Evolutionary conservation across 345 rosid species (phyloP).

Genomic region (Eutrema japonicum): DNA sequence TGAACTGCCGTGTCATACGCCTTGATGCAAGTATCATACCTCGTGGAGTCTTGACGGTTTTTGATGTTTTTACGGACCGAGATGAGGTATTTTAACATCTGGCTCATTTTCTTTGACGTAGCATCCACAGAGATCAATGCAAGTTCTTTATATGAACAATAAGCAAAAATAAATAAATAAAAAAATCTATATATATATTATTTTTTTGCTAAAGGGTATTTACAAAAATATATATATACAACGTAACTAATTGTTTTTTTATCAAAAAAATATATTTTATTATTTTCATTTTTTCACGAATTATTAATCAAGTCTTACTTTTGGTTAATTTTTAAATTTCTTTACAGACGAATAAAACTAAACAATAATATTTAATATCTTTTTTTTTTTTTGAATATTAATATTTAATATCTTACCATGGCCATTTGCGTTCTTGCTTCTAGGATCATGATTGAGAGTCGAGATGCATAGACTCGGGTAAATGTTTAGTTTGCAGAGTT

Average conservation of each 20-base stretch:
- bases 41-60: background rate
- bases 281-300: background rate
- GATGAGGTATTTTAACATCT: background rate
- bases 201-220: too few relatives aligned
- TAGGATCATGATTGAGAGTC: slow-evolving; percentile 22
- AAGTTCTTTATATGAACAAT: background rate
- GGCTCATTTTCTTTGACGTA: background rate
- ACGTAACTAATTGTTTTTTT: background rate
- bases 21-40: slow-evolving; percentile 15
- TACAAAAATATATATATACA: background rate
- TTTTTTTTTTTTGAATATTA: too few relatives aligned
- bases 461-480: slow-evolving; percentile 16
- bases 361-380: background rate
- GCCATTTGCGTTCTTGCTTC: background rate
- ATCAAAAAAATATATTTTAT: background rate
- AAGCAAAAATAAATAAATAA: background rate
- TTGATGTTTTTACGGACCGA: background rate
- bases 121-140: slow-evolving; percentile 18
- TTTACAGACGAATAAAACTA: background rate
- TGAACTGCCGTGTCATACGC: background rate
- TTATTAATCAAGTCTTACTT: background rate
- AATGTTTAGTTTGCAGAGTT: background rate
- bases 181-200: too few relatives aligned
- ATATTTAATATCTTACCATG: background rate
- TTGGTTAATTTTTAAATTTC: background rate